Base-by-base conservation (phyloP, 164 flowering plant species). In the Vitis cinerea region DNA sequence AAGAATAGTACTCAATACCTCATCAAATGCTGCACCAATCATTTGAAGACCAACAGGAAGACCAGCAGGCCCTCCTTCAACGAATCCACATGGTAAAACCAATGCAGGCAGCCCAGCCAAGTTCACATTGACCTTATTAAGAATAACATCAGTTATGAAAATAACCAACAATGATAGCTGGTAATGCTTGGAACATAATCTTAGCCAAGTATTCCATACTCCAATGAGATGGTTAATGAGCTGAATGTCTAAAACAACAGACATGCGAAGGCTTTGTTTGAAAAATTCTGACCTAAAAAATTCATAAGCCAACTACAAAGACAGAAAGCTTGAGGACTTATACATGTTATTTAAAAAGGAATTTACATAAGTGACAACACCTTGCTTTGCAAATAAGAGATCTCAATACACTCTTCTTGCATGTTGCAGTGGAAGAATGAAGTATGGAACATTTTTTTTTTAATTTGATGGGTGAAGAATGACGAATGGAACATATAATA, bases 11-110 rank as follows among this genome's bases (percentile, higher is more conserved):
- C 29, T 19, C 4, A 63, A 50, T 77, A 94, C 99, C 97, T 94
- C 99, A 76, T 87, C 85, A 80, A 89, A 92, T 73, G 97, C 89
- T 56, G 91, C 86, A 76, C 99, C 97, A 73, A 95, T 90, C 87
- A 95, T 87, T 79, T 95, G 99, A 73, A 93, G 78, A 65, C 99
- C 99, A 70, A 93, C 92, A 66, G 99, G 99, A 67, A 95, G 93
- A 31, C 90, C 88, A 59, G 85, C 73, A 37, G 86, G 44, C 1
- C 90, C 95, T 8, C 84, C 87, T 73, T 88, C 86, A 59, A 79
- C 95, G 73, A 93, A 86, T 63, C 97, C 98, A 83, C 98, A 95
- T 27, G 99, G 99, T 76, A 95, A 74, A 64, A 93, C 98, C 71
- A 95, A 75, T 9, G 99, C 99, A 75, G 99, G 99, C 17, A 95